phyloP scores from a whole-genome alignment of 352 stramenopile species.

The Globisporangium orthogonon region DNA sequence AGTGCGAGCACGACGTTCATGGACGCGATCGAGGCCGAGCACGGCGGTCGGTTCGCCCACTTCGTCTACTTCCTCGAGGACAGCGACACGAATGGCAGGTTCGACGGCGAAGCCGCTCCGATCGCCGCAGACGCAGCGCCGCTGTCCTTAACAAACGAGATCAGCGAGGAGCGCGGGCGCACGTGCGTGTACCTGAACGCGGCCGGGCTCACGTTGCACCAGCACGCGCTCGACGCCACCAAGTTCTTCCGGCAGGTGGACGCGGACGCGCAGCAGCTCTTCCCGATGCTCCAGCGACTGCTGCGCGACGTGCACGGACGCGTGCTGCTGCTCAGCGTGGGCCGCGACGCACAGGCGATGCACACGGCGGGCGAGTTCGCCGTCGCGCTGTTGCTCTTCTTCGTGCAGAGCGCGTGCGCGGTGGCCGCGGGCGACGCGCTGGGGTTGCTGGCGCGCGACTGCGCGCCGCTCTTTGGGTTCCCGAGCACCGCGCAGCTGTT shows the following conservation, averaged over 20 bases:
- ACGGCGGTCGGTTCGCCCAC: slow-evolving; percentile 37
- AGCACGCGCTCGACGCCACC: slow-evolving; percentile 7
- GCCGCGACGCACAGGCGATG: slow-evolving; percentile 13
- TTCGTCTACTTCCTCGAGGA: slow-evolving; percentile 47
- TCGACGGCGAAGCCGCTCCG: background rate
- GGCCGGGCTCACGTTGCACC: background rate
- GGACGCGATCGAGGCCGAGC: slow-evolving; percentile 24
- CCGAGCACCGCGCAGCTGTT: slow-evolving; percentile 19
- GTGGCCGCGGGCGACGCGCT: slow-evolving; percentile 18
- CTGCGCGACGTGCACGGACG: slow-evolving; percentile 30
- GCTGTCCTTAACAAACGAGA: slow-evolving; percentile 12
- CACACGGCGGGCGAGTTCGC: slow-evolving; percentile 22
- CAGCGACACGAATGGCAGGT: slow-evolving; percentile 12
- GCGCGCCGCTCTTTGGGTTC: slow-evolving; percentile 24
- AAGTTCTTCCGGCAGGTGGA: slow-evolving; percentile 36
- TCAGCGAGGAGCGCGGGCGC: slow-evolving; percentile 29
- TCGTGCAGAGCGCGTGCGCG: slow-evolving; percentile 31
- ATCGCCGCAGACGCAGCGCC: background rate
- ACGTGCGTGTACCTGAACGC: slow-evolving; percentile 27
- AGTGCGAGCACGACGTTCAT: slow-evolving; percentile 20
- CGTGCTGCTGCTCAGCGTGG: slow-evolving; percentile 33
- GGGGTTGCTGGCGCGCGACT: slow-evolving; percentile 3
- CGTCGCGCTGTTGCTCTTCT: slow-evolving; percentile 36
- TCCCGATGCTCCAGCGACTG: slow-evolving; percentile 38
- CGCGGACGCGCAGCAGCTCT: slow-evolving; percentile 24